Evolutionary conservation across 441 rosid species (phyloP), one percentile per base, ranked within the genome.

Genomic region (Brassica balearica): DNA sequence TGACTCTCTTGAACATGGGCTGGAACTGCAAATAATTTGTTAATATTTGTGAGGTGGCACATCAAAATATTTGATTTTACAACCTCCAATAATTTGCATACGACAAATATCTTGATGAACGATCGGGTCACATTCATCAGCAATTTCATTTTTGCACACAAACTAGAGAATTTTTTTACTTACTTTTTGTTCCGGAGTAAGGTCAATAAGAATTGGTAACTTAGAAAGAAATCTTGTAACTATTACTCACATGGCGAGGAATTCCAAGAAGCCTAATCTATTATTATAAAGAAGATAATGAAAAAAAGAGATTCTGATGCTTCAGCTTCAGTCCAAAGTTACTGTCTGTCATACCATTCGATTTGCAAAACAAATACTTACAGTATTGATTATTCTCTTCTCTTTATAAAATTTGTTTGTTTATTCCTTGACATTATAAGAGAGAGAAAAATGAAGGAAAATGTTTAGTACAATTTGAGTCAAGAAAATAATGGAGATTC

Each of bases 311-410:
- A 29, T 34, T 69, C 9, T 1, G 41, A 76, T 76, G 74, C 74
- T 76, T 76, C 36, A 69, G 41, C 74, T 46, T 76, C 20, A 69
- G 80, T 76, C 55, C 69, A 61, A 76, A 76, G 73, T 76, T 61
- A 29, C 15, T 11, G 34, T 41, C 43, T 36, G 10, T 41, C 67
- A 67, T 23, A 25, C 53, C 53, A 4, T 12, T 46, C 53, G 2
- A 46, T 4, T 46, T 46, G 6, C 53, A 46, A 46, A 46, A 46
- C 53, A 46, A 46, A 12, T 1, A 46, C 53, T 46, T 46, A 46
- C 53, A 59, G 6, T 60, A 72, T 9, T 9, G 12, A 43, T 2
- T 0, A 43, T 12, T 73, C 15, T 36, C 15, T 8, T 15, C 8
- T 63, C 48, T 62, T 14, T 25, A 41, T 56, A 1, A 27, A 41